Conservation (phyloP, 75 land plant genomes). For the Sequoiadendron giganteum region DNA sequence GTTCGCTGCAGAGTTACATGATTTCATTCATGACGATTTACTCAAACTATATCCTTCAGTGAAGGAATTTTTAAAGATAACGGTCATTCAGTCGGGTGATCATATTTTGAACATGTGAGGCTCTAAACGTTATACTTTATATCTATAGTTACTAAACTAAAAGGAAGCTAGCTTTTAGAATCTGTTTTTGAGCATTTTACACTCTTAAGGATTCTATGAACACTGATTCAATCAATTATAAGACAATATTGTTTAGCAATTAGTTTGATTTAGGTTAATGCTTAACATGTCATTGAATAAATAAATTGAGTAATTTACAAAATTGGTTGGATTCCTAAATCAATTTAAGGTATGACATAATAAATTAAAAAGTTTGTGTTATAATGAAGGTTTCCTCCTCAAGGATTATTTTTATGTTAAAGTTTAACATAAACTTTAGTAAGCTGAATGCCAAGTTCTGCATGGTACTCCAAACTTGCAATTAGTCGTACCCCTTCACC, state of each 20-base stretch:
- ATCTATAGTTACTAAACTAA: not conserved
- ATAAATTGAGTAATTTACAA: not conserved
- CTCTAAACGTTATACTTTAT: not conserved
- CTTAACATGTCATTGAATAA: not conserved
- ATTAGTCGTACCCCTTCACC: too few species aligned
- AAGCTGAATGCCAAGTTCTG: too few species aligned
- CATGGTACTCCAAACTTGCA: too few species aligned
- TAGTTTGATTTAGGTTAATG: not conserved
- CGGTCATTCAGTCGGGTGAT: slow-evolving; percentile 78
- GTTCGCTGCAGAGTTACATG: slow-evolving; percentile 94
- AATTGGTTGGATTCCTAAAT: not conserved
- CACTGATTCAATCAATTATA: not conserved
- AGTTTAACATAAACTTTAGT: too few species aligned
- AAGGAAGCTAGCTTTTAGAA: not conserved
- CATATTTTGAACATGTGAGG: slow-evolving; percentile 91
- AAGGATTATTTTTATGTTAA: too few species aligned
- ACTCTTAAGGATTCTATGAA: not conserved
- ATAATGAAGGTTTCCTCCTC: too few species aligned
- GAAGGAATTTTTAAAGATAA: slow-evolving; percentile 56
- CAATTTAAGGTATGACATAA: not conserved
- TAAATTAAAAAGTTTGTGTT: too few species aligned
- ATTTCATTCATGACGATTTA: slow-evolving; percentile 79
- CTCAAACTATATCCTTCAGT: slow-evolving; percentile 60
- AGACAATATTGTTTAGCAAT: not conserved
- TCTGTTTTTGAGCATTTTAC: not conserved